phyloP scores from a whole-genome alignment of 805 yeast species.

The Teunomyces pallodes region DNA sequence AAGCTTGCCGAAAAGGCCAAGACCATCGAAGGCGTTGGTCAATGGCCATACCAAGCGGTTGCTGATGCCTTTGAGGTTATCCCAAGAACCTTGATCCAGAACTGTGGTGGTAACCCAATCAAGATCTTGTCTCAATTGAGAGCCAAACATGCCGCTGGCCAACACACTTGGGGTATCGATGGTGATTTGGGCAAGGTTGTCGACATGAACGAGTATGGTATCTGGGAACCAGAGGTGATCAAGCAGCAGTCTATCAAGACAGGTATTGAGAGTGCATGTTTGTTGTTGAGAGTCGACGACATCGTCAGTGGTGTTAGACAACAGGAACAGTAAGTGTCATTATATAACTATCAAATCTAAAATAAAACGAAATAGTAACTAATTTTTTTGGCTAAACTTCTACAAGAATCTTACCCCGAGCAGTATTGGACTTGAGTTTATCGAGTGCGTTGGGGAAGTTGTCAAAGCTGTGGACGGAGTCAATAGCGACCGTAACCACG shows the following conservation, averaged over 20 bases:
- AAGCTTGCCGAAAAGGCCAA: conserved; percentile 86
- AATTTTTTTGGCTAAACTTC: conserved; percentile 13
- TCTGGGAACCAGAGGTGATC: conserved; percentile 99
- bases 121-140: conserved; percentile 85
- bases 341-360: not conserved
- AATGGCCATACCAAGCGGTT: conserved; percentile 98
- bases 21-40: conserved; percentile 88
- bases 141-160: conserved; percentile 94
- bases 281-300: conserved; percentile 93
- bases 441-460: conserved; percentile 52
- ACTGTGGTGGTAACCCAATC: conserved; percentile 96
- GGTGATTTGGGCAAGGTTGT: conserved; percentile 93
- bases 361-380: not conserved
- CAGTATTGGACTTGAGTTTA: conserved; percentile 43
- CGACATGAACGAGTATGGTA: conserved; percentile 93
- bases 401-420: conserved; percentile 67
- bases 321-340: conserved; percentile 11
- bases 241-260: conserved; percentile 96
- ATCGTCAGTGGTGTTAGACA: conserved; percentile 93
- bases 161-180: conserved; percentile 83
- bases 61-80: conserved; percentile 98
- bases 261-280: conserved; percentile 95
- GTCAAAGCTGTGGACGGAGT: conserved; percentile 49
- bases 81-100: conserved; percentile 95
- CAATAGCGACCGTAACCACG: conserved; percentile 46